phyloP scores from a whole-genome alignment of 768 basidiomycete genomes.

The Vararia minispora region DNA sequence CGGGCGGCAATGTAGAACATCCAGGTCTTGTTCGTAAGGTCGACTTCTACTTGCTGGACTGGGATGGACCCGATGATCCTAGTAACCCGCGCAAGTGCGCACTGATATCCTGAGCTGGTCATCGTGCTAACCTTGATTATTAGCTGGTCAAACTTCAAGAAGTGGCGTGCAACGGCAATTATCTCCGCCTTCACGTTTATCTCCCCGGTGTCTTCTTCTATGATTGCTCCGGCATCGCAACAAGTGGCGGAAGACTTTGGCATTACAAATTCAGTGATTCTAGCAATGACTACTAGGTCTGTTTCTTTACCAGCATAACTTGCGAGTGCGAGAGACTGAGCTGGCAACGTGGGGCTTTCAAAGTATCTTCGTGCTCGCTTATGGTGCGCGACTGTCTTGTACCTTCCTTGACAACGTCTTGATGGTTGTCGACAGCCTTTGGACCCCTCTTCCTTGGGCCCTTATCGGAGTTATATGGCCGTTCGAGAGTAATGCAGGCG shows the following conservation, averaged over 20 bases:
- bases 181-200: slow-evolving; percentile 60
- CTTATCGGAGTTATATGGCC: slow-evolving; percentile 61
- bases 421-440: slow-evolving; percentile 26
- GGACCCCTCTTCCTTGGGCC: slow-evolving; percentile 43
- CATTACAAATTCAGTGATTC: slow-evolving; percentile 34
- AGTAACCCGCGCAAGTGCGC: slow-evolving; percentile 8
- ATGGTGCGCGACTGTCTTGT: slow-evolving; percentile 27
- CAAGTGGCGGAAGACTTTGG: slow-evolving; percentile 43
- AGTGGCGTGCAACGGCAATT: slow-evolving; percentile 33
- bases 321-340: too few species aligned
- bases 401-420: neutral
- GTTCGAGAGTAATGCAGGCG: slow-evolving; percentile 46
- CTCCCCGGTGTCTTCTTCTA: slow-evolving; percentile 57
- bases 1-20: too few species aligned
- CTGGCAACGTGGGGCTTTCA: too few species aligned
- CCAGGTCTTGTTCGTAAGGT: too few species aligned
- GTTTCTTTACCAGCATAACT: too few species aligned
- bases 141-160: slow-evolving; percentile 8
- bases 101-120: neutral
- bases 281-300: slow-evolving; percentile 50
- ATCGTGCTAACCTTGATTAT: too few species aligned
- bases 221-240: slow-evolving; percentile 54
- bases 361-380: slow-evolving; percentile 49
- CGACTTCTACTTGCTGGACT: neutral
- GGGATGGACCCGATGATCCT: slow-evolving; percentile 10